A percentile compares a stretch with the other conserved stretches of the same genome.
These are phyloP conservation scores for Schizosaccharomyces lindneri DNA, from an alignment of 805 yeast species.

Conservation along the genomic window DNA sequence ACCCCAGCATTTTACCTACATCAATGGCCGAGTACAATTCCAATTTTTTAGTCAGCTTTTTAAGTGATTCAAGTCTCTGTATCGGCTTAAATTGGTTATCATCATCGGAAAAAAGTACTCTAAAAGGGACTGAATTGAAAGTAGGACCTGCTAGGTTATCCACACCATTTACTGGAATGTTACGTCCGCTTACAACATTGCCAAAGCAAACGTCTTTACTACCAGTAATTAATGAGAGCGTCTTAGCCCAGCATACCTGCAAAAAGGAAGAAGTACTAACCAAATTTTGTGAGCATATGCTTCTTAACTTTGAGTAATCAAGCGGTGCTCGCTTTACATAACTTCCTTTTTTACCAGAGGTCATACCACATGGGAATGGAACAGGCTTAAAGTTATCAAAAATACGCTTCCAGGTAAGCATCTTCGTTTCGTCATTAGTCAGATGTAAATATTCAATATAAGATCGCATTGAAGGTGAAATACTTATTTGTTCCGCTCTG, in stretches of 20 bases:
- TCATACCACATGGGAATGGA: too few species aligned
- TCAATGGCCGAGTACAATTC: too few species aligned
- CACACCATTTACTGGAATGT: conserved; percentile 3
- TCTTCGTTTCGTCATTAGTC: too few species aligned
- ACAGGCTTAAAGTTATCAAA: too few species aligned
- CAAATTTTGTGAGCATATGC: neutral
- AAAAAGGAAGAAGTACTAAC: conserved; percentile 6
- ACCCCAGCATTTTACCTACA: too few species aligned
- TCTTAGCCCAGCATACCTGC: conserved; percentile 7
- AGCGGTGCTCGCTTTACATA: too few species aligned
- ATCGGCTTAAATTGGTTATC: neutral
- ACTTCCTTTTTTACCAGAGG: too few species aligned
- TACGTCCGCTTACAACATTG: conserved; percentile 6
- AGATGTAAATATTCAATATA: neutral
- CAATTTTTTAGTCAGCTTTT: too few species aligned
- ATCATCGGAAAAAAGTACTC: neutral
- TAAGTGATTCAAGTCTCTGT: neutral
- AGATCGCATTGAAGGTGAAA: neutral
- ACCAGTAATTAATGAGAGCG: conserved; percentile 1
- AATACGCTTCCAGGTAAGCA: too few species aligned
- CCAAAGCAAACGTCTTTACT: conserved; percentile 8
- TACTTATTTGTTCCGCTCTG: neutral
- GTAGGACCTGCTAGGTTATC: conserved; percentile 6
- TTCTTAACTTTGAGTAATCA: neutral
- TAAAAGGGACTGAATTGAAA: conserved; percentile 6